These are phyloP conservation scores for Conringia planisiliqua DNA, from an alignment of 345 rosid genomes.

Conservation along the genomic window DNA sequence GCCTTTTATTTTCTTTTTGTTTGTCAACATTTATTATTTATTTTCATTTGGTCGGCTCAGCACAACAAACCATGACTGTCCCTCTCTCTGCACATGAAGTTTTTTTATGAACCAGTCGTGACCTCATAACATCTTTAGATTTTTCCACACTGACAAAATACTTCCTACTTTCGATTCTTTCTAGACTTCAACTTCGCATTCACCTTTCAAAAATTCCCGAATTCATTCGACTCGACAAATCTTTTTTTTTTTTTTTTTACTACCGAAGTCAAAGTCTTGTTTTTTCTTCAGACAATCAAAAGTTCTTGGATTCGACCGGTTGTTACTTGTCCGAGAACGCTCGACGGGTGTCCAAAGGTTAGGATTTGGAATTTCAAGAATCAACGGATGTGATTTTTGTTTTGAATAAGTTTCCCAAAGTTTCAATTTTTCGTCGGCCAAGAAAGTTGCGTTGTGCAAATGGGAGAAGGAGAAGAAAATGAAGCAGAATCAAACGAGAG, in stretches of 20 bases:
- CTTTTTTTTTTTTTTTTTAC: neutral
- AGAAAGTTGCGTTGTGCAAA: neutral
- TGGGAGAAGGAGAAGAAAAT: slow-evolving; percentile 31
- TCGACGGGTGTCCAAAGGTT: slow-evolving; percentile 1
- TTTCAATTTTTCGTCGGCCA: neutral
- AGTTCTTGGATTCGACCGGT: too few species aligned
- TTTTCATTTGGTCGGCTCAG: slow-evolving; percentile 24
- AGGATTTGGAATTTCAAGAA: neutral
- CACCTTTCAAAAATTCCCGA: too few species aligned
- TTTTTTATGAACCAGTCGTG: neutral
- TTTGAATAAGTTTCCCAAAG: neutral
- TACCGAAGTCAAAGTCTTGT: neutral
- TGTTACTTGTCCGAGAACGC: neutral
- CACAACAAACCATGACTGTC: neutral
- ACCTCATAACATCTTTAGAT: neutral
- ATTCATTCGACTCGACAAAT: neutral
- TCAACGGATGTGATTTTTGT: neutral
- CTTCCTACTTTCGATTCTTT: neutral
- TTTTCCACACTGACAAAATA: too few species aligned
- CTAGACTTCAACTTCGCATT: too few species aligned
- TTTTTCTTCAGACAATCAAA: neutral
- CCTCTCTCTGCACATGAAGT: neutral
- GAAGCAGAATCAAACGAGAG: slow-evolving; percentile 43
- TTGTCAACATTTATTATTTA: slow-evolving; percentile 9
- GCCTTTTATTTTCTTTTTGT: neutral